These are phyloP conservation scores for Hysterangium stoloniferum DNA, from an alignment of 768 basidiomycete genomes.

Conservation along the genomic window DNA sequence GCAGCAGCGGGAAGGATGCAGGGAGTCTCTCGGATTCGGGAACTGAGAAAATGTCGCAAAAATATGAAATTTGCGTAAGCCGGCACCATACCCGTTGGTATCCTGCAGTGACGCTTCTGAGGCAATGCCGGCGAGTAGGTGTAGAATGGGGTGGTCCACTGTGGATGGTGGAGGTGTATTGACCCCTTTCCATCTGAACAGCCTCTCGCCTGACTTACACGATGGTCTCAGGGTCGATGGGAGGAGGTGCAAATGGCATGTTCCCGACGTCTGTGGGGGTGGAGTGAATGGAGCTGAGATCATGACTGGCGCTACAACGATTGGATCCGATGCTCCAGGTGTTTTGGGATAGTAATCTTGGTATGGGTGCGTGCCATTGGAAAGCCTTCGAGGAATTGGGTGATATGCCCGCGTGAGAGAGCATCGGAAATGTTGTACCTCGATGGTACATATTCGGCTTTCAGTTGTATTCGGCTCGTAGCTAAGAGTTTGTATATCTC, in stretches of 20 bases:
- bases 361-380: conserved; percentile 11
- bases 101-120: conserved; percentile 19
- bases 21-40: conserved; percentile 21
- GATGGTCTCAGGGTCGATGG: conserved; percentile 20
- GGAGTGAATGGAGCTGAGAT: neutral
- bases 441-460: conserved; percentile 18
- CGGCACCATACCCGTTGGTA: conserved; percentile 17
- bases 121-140: conserved; percentile 15
- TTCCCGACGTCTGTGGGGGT: neutral
- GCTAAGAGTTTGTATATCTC: conserved; percentile 20
- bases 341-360: conserved; percentile 13
- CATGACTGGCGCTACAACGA: conserved; percentile 9
- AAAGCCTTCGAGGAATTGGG: conserved; percentile 16
- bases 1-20: conserved; percentile 22
- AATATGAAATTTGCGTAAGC: conserved; percentile 24
- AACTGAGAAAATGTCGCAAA: conserved; percentile 27
- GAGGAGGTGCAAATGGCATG: conserved; percentile 6
- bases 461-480: conserved; percentile 9
- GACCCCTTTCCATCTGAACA: conserved; percentile 28
- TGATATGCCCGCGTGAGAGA: conserved; percentile 24
- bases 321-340: conserved; percentile 13
- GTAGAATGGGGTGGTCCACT: conserved; percentile 19
- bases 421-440: conserved; percentile 25
- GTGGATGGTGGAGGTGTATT: conserved; percentile 20
- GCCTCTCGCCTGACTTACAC: conserved; percentile 19